These are phyloP conservation scores for Hymenoscyphus albidus DNA, from an alignment of 2,329 filamentous ascomycete genomes.

Conservation along the genomic window DNA sequence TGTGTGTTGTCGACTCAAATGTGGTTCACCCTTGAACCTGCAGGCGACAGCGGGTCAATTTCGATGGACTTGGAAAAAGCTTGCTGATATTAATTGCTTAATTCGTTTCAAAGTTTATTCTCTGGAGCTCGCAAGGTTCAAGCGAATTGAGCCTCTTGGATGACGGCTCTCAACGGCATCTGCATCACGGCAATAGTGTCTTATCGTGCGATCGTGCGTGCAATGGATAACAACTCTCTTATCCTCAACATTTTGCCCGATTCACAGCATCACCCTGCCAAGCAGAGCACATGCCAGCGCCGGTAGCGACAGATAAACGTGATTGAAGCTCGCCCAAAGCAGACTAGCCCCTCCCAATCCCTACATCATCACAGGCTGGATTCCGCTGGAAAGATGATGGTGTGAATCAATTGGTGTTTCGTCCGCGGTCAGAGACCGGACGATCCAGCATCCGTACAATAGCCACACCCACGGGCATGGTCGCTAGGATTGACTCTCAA, in stretches of 20 bases:
- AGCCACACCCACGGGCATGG: constrained; percentile 4
- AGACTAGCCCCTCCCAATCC: no score
- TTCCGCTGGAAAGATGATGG: background rate
- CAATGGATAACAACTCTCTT: no score
- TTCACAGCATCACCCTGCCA: background rate
- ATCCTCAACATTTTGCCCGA: background rate
- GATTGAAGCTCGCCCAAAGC: no score
- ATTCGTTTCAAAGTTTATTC: background rate
- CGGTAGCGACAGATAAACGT: no score
- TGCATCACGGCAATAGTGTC: no score
- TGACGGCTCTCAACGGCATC: no score
- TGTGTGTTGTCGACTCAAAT: background rate
- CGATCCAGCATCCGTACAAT: constrained; percentile 7
- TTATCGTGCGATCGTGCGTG: no score
- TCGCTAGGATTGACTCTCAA: background rate
- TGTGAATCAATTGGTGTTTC: constrained; percentile 8
- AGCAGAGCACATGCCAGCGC: constrained; percentile 1
- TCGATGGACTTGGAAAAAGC: no score
- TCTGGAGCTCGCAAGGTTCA: background rate
- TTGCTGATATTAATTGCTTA: background rate
- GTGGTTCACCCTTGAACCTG: no score
- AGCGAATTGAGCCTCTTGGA: no score
- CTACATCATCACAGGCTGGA: no score
- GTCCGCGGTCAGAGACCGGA: constrained; percentile 5
- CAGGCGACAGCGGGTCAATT: no score